Base-by-base conservation (phyloP, 23 red algal genomes). In the Gracilaria caudata region DNA sequence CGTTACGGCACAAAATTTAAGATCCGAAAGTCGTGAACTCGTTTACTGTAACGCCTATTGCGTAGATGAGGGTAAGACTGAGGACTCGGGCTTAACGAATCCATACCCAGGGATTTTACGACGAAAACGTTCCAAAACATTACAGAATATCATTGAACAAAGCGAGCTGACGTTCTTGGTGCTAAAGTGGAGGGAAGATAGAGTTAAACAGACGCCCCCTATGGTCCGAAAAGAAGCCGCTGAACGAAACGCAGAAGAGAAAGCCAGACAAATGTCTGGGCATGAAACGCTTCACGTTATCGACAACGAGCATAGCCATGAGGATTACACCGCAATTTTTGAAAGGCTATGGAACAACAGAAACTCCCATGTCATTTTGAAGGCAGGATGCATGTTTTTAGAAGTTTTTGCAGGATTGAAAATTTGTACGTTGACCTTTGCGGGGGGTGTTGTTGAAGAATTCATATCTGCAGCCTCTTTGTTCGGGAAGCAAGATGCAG, bases 401-500 rank as follows among this genome's bases (percentile, higher is more conserved):
- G 68, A 78, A 40, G 20, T 20, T 4, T 64, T 36, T 89, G 85
- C 54, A 77, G 33, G 54, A 47, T 12, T 32, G 85, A 89, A 12
- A 46, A 49, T 24, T 7, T 64, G 17, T 89, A 89, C 70, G 79
- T 78, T 68, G 85, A 89, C 63, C 17, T 89, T 3, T 89, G 85
- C 45, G 85, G 85, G 79, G 44, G 85, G 85, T 58, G 85, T 70
- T 64, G 61, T 89, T 63, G 85, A 89, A 58, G 85, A 78, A 41
- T 72, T 63, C 16, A 64, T 89, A 43, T 89, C 85, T 17, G 80
- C 51, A 39, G 85, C 72, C 20, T 38, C 68, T 23, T 25, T 77
- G 4, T 66, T 65, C 23, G 85, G 85, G 23, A 64, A 65, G 56
- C 30, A 78, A 30, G 85, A 89, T 63, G 13, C 53, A 47, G 85